Conservation (phyloP, 768 basidiomycete genomes). For the Rhodotorula kratochvilovae region DNA sequence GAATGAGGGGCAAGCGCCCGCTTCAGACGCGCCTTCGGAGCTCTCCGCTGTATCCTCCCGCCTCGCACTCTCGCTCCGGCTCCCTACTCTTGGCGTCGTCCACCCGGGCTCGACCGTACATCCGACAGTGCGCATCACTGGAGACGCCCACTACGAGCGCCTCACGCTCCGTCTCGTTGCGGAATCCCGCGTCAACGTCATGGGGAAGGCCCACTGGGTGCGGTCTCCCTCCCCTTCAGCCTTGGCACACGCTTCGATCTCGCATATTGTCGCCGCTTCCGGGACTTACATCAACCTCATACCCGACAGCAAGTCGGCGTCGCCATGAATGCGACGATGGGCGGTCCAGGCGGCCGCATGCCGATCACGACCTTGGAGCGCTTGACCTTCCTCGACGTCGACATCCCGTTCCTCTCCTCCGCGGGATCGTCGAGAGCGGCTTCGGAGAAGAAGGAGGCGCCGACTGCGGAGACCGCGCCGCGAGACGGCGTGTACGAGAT, state of each 20-base stretch:
- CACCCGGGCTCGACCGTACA: not conserved
- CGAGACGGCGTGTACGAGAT: constrained; percentile 15
- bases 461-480: not conserved
- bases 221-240: not conserved
- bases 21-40: not conserved
- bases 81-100: not conserved
- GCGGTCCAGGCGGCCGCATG: not conserved
- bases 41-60: not conserved
- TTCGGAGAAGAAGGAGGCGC: not conserved
- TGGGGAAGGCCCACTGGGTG: constrained; percentile 30
- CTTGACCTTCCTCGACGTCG: constrained; percentile 9
- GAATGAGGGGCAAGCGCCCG: too few relatives aligned
- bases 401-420: constrained; percentile 11
- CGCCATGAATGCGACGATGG: not conserved
- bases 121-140: not conserved
- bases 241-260: too few relatives aligned
- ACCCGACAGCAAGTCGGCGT: constrained; percentile 16
- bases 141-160: not conserved
- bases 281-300: too few relatives aligned
- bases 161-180: constrained; percentile 21
- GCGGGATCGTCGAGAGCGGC: not conserved
- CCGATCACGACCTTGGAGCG: constrained; percentile 12
- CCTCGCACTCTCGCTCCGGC: not conserved
- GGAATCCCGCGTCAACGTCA: not conserved
- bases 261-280: too few relatives aligned